These are phyloP conservation scores for Eutypa lata DNA, from an alignment of 2,329 filamentous ascomycete genomes.

Conservation along the genomic window DNA sequence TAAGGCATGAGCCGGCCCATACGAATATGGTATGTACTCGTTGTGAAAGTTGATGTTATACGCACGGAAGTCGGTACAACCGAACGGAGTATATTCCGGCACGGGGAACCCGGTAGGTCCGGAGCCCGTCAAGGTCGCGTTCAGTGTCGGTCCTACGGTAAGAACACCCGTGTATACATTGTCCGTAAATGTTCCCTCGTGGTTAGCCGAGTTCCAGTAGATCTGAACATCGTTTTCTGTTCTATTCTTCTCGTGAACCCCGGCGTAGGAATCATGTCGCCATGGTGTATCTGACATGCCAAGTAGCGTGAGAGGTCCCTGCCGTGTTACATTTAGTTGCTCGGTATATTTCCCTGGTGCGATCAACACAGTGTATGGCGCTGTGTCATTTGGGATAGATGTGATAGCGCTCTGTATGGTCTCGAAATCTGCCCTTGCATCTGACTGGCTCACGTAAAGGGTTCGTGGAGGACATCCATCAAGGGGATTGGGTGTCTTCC, in stretches of 20 bases:
- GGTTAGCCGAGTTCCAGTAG: conserved; percentile 55
- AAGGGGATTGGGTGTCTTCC: conserved; percentile 29
- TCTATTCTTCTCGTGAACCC: conserved; percentile 39
- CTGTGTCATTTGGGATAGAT: conserved; percentile 37
- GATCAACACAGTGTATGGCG: conserved; percentile 54
- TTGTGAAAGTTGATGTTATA: conserved; percentile 69
- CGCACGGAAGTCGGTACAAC: conserved; percentile 59
- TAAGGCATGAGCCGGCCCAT: conserved; percentile 58
- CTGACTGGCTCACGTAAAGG: conserved; percentile 37
- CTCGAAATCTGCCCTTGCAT: conserved; percentile 32
- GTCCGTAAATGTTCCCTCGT: conserved; percentile 44
- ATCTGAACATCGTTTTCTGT: conserved; percentile 50
- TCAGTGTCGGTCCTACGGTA: conserved; percentile 61
- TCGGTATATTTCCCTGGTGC: conserved; percentile 59
- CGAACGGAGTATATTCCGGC: conserved; percentile 59
- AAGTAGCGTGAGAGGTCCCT: conserved; percentile 57
- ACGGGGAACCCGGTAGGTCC: conserved; percentile 62
- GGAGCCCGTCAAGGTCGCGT: conserved; percentile 58
- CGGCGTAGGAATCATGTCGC: conserved; percentile 28
- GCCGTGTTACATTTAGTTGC: conserved; percentile 63
- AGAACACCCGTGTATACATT: conserved; percentile 62
- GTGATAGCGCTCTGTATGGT: conserved; percentile 39
- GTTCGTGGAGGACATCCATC: conserved; percentile 37
- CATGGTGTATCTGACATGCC: conserved; percentile 49
- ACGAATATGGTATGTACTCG: conserved; percentile 45